Conservation (phyloP, 2,329 filamentous ascomycete species). For the Penicillium brevicompactum region DNA sequence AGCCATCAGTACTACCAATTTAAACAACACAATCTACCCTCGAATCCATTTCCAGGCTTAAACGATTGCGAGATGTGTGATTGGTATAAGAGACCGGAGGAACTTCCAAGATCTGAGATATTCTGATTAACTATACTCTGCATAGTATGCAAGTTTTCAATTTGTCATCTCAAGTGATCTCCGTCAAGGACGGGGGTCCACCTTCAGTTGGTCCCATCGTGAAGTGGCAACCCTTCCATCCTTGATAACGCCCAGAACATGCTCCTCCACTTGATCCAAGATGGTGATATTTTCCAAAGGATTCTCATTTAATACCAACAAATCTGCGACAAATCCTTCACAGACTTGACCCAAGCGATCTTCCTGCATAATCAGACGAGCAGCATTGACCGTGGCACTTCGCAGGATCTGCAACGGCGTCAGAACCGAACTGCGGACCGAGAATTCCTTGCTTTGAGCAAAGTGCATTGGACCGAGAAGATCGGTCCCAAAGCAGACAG, state of each 20-base stretch:
- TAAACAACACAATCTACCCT: too few relatives aligned
- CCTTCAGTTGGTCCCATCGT: not conserved
- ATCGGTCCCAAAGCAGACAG: constrained; percentile 60
- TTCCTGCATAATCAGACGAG: constrained; percentile 52
- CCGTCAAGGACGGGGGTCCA: not conserved
- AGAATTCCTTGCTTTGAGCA: constrained; percentile 55
- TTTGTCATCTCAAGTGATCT: not conserved
- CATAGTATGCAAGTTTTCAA: not conserved
- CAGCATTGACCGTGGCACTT: constrained; percentile 57
- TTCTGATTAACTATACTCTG: not conserved
- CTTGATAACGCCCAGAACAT: constrained; percentile 56
- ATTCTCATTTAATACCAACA: constrained; percentile 56
- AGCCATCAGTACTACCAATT: too few relatives aligned
- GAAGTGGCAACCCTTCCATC: constrained; percentile 50
- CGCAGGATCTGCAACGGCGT: constrained; percentile 49
- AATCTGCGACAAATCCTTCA: constrained; percentile 55
- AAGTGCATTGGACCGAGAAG: constrained; percentile 54
- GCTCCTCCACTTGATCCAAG: constrained; percentile 51
- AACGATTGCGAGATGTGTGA: too few relatives aligned
- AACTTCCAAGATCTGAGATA: not conserved
- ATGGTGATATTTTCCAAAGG: constrained; percentile 59
- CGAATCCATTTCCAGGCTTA: too few relatives aligned
- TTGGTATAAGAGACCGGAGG: too few relatives aligned
- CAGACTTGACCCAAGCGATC: constrained; percentile 54
- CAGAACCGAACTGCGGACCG: constrained; percentile 48